Evolutionary conservation across 2,329 filamentous ascomycete genomes (phyloP).

Genomic region (Metarhizium album): DNA sequence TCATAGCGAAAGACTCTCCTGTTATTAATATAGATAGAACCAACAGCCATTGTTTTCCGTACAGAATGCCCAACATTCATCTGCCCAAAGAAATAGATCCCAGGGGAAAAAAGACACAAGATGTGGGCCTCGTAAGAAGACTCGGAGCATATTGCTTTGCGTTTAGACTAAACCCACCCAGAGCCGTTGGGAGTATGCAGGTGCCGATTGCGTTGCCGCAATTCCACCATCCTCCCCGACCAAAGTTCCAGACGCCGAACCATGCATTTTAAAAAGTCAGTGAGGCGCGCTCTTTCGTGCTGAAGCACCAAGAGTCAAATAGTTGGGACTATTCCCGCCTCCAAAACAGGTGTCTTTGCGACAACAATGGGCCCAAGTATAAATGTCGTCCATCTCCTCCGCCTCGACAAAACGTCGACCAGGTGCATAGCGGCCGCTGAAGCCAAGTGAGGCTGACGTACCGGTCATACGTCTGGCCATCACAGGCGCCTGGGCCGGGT

Average conservation of each 20-base stretch:
- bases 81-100: not conserved
- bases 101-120: not conserved
- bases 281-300: not conserved
- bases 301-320: not conserved
- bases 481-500: not conserved
- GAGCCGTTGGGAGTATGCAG: not conserved
- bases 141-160: not conserved
- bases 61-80: not conserved
- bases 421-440: not conserved
- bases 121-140: not conserved
- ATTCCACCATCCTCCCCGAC: not conserved
- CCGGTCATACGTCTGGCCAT: not conserved
- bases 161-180: not conserved
- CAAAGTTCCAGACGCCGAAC: not conserved
- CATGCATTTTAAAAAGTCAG: conserved; percentile 1
- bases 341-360: not conserved
- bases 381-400: not conserved
- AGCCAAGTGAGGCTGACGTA: not conserved
- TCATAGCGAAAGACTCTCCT: not conserved
- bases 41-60: not conserved
- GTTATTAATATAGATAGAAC: not conserved
- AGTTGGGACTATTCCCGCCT: not conserved
- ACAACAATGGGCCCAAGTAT: not conserved
- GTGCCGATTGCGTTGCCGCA: not conserved
- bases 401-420: not conserved